Evolutionary conservation across 257 asterid species (phyloP).

Genomic region (Verbascum thapsus): DNA sequence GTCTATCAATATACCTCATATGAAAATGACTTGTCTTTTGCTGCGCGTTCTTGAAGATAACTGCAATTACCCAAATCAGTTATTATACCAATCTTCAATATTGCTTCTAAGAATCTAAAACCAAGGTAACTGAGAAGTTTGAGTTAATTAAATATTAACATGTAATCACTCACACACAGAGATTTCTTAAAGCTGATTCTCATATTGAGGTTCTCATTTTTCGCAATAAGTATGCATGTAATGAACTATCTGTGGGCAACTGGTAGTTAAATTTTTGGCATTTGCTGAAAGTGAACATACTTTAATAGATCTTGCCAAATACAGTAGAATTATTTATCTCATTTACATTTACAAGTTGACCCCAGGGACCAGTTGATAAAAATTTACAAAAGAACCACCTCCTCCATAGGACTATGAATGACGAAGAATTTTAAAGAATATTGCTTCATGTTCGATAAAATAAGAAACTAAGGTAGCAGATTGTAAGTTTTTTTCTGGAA

Average conservation of each 20-base stretch:
- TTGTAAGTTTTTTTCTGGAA: no score
- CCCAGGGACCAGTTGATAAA: neutral
- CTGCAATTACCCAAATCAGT: conserved; percentile 46
- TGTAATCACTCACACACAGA: neutral
- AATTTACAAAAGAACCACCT: conserved; percentile 11
- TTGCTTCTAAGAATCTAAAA: no score
- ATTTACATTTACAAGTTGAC: conserved; percentile 15
- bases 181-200: conserved; percentile 1
- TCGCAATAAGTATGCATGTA: neutral
- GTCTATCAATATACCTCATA: conserved; percentile 65
- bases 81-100: conserved; percentile 12
- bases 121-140: neutral
- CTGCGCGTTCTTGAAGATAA: conserved; percentile 83
- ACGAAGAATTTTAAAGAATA: neutral
- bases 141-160: neutral
- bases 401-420: neutral
- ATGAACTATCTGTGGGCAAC: neutral
- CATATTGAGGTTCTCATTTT: neutral
- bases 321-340: neutral
- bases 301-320: conserved; percentile 4
- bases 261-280: conserved; percentile 19
- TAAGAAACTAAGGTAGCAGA: neutral
- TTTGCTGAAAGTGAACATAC: conserved; percentile 6
- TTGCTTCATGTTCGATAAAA: neutral
- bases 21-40: conserved; percentile 72